These are phyloP conservation scores for Sugiyamaella qingdaonensis DNA, from an alignment of 805 yeast genomes.

Conservation along the genomic window DNA sequence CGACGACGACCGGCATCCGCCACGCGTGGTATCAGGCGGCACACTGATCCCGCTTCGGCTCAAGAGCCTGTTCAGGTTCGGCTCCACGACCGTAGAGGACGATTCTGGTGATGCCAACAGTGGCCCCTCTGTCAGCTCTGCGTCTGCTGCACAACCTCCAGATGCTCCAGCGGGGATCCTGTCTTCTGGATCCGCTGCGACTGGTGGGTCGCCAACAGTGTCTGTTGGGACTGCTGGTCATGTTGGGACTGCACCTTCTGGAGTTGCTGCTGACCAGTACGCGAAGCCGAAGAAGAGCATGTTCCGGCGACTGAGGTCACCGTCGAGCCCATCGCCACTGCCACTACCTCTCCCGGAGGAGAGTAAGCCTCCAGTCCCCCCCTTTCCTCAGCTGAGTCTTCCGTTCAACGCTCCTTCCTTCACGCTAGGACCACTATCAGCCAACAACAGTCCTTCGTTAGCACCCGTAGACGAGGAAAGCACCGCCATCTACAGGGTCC, in stretches of 20 bases:
- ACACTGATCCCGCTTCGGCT: conserved; percentile 29
- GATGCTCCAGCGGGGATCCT: not conserved
- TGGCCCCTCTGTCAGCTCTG: not conserved
- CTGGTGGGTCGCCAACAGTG: not conserved
- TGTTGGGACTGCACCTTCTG: not conserved
- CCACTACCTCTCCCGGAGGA: conserved; percentile 7
- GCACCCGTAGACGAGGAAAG: conserved; percentile 5
- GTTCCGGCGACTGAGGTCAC: conserved; percentile 24
- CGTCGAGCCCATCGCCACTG: conserved; percentile 17
- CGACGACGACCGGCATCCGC: not conserved
- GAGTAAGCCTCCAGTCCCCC: not conserved
- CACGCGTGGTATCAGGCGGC: not conserved
- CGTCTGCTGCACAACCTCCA: not conserved
- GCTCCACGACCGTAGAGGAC: conserved; percentile 11
- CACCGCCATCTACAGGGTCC: too few relatives aligned
- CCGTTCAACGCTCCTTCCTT: not conserved
- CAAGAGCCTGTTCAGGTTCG: conserved; percentile 31
- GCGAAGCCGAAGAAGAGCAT: not conserved
- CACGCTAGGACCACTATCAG: not conserved
- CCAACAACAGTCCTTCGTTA: not conserved
- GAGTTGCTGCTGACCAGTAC: not conserved
- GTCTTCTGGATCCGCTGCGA: not conserved
- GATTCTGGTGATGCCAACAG: conserved; percentile 3
- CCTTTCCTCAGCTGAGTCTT: not conserved
- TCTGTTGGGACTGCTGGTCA: not conserved